Evolutionary conservation across 176 grass and related monocot genomes (phyloP).

Genomic region (Luzula sylvatica): DNA sequence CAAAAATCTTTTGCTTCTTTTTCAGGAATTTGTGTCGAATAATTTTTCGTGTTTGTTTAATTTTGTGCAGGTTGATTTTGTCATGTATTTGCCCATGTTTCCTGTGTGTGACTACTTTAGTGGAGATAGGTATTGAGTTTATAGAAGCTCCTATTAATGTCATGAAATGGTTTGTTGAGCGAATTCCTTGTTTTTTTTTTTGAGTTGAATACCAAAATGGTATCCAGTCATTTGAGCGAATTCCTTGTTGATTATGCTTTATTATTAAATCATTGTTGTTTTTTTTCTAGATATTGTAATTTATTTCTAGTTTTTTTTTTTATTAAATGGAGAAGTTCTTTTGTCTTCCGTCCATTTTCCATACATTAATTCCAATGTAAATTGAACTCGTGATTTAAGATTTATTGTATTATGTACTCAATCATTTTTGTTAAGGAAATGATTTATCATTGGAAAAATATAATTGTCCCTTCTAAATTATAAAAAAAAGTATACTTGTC

Average conservation of each 20-base stretch:
- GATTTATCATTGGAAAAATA: too few species aligned
- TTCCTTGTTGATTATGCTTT: constrained; percentile 31
- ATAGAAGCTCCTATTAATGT: constrained; percentile 48
- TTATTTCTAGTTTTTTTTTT: constrained; percentile 4
- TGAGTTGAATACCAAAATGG: too few species aligned
- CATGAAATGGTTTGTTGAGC: constrained; percentile 41
- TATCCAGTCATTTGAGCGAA: too few species aligned
- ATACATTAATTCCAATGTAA: too few species aligned
- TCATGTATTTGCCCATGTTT: constrained; percentile 53
- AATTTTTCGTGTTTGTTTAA: neutral
- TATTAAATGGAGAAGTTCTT: too few species aligned
- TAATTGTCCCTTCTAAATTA: too few species aligned
- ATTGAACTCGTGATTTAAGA: too few species aligned
- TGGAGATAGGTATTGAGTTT: constrained; percentile 39
- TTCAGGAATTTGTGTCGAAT: neutral
- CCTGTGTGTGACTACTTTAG: constrained; percentile 37
- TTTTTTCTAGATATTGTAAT: neutral
- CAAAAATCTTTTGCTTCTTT: neutral
- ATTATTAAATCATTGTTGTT: neutral
- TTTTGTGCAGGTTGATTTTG: constrained; percentile 30
- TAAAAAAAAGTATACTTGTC: too few species aligned
- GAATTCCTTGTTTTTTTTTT: too few species aligned
- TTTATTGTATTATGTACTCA: too few species aligned
- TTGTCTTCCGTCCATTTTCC: too few species aligned
- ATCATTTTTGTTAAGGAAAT: too few species aligned